Evolutionary conservation across 1,284 basidiomycete species (phyloP).

Genomic region (Mycosarcoma mackinlayi): DNA sequence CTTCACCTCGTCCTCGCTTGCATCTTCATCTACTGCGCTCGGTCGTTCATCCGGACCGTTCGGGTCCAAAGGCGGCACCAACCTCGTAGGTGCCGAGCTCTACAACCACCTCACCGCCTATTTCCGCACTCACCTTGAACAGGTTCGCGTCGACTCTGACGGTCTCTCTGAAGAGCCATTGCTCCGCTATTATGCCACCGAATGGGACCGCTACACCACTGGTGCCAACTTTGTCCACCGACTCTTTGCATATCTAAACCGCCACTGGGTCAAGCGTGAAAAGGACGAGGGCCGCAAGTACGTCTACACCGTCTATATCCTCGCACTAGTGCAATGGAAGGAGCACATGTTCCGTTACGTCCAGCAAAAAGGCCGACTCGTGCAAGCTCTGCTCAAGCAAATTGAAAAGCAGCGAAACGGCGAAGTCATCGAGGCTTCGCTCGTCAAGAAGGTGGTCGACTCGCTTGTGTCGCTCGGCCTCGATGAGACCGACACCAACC

Average conservation of each 20-base stretch:
- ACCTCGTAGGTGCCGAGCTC: slow-evolving; percentile 92
- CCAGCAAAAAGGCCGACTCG: slow-evolving; percentile 81
- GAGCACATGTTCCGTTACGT: slow-evolving; percentile 88
- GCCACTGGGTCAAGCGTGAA: slow-evolving; percentile 99
- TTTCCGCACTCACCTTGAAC: slow-evolving; percentile 74
- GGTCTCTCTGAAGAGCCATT: slow-evolving; percentile 85
- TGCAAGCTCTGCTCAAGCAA: slow-evolving; percentile 85
- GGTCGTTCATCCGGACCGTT: slow-evolving; percentile 41
- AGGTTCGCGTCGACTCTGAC: slow-evolving; percentile 76
- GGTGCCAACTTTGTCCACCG: slow-evolving; percentile 87
- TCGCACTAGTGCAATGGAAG: slow-evolving; percentile 96
- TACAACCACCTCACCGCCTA: slow-evolving; percentile 89
- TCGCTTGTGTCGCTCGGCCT: slow-evolving; percentile 93
- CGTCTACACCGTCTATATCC: slow-evolving; percentile 94
- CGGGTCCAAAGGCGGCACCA: slow-evolving; percentile 75
- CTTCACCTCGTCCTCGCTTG: slow-evolving; percentile 90
- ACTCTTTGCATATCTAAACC: slow-evolving; percentile 94
- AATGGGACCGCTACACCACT: slow-evolving; percentile 96
- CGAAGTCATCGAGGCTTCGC: slow-evolving; percentile 88
- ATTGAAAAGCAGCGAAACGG: slow-evolving; percentile 95
- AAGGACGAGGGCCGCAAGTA: slow-evolving; percentile 96
- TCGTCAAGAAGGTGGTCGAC: slow-evolving; percentile 96
- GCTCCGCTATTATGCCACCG: slow-evolving; percentile 87
- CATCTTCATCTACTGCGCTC: slow-evolving; percentile 38
- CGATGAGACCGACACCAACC: slow-evolving; percentile 89